Conservation (phyloP, 352 stramenopile genomes). For the Elongisporangium senticosum region DNA sequence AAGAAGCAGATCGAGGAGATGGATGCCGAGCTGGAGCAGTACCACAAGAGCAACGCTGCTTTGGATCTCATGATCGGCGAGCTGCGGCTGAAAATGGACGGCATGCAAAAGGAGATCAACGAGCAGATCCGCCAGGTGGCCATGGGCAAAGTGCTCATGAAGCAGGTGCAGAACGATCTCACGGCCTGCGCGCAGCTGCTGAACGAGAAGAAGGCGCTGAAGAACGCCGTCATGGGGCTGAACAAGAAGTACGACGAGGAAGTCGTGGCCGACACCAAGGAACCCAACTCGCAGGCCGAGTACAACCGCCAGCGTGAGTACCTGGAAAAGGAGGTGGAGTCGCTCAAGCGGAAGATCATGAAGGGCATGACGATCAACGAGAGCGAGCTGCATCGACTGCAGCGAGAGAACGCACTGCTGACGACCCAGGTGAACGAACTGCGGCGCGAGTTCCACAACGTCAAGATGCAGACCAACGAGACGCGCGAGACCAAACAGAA, state of each 20-base stretch:
- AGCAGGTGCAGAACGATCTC: conserved; percentile 76
- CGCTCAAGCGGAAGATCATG: conserved; percentile 88
- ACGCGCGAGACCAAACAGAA: conserved; percentile 44
- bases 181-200: conserved; percentile 64
- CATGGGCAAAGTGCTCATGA: conserved; percentile 58
- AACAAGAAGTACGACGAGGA: conserved; percentile 86
- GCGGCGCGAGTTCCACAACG: conserved; percentile 72
- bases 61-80: conserved; percentile 94
- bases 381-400: conserved; percentile 68
- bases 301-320: conserved; percentile 91
- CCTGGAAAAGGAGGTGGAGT: conserved; percentile 86
- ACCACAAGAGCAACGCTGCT: conserved; percentile 93
- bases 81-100: conserved; percentile 90
- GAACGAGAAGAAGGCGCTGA: conserved; percentile 76
- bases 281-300: conserved; percentile 87
- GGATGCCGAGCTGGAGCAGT: conserved; percentile 92
- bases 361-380: conserved; percentile 84
- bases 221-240: conserved; percentile 68
- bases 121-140: conserved; percentile 59
- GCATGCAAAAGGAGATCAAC: conserved; percentile 84
- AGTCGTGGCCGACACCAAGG: conserved; percentile 65
- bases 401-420: conserved; percentile 78
- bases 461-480: conserved; percentile 69
- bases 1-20: conserved; percentile 95
- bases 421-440: conserved; percentile 83